Percentiles rank a stretch among this genome's conserved stretches.
Evolutionary conservation across 371 early-diverging fungal species (phyloP).

Genomic region (Aphelidium insulamus): DNA sequence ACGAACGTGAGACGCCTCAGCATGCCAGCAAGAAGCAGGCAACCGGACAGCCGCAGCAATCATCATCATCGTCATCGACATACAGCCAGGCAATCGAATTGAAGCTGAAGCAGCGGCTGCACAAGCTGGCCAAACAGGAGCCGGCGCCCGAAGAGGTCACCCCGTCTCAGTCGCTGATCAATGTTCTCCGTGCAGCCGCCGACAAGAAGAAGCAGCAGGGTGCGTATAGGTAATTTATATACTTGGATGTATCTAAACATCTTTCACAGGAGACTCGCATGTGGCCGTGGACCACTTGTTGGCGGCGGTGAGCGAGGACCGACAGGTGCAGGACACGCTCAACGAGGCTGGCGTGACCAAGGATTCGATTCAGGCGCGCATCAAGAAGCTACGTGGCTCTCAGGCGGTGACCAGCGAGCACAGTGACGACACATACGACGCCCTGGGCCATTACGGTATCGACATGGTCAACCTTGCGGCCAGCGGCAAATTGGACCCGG

Average conservation of each 20-base stretch:
- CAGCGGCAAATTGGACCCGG: conserved; percentile 51
- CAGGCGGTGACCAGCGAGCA: conserved; percentile 56
- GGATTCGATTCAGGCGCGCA: conserved; percentile 46
- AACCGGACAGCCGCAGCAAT: conserved; percentile 24
- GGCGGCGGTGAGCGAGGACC: conserved; percentile 47
- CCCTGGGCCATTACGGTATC: conserved; percentile 80
- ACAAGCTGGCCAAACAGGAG: conserved; percentile 58
- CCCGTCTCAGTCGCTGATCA: conserved; percentile 30
- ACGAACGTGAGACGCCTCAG: no score
- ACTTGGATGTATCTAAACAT: not conserved
- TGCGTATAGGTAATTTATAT: not conserved
- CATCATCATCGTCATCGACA: conserved; percentile 44
- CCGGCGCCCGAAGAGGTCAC: conserved; percentile 58
- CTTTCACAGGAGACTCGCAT: conserved; percentile 63
- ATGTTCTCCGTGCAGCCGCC: conserved; percentile 40
- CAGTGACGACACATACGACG: conserved; percentile 60
- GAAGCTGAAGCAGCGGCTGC: conserved; percentile 41
- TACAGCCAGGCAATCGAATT: conserved; percentile 52
- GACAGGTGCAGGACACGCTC: conserved; percentile 30
- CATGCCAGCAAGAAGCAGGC: no score
- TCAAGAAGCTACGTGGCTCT: conserved; percentile 59
- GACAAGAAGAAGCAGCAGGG: conserved; percentile 53
- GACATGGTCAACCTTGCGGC: conserved; percentile 41
- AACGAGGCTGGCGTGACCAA: conserved; percentile 41
- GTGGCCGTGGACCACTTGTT: conserved; percentile 73